These are phyloP conservation scores for Leccinum colubrinum DNA, from an alignment of 1,284 basidiomycete genomes.

Conservation along the genomic window DNA sequence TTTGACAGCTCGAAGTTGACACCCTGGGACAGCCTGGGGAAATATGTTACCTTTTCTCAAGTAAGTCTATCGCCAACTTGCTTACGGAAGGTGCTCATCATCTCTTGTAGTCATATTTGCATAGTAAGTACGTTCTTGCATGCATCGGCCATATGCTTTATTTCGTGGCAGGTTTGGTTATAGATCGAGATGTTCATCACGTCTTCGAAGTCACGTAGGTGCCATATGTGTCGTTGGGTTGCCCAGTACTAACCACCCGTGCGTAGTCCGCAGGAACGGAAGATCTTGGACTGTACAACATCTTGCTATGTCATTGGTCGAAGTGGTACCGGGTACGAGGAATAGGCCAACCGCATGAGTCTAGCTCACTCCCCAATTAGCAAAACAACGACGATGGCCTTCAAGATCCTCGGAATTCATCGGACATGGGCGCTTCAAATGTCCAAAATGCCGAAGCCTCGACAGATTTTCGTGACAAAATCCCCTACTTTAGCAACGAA, in stretches of 20 bases:
- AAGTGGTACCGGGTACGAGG: slow-evolving; percentile 65
- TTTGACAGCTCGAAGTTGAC: neutral
- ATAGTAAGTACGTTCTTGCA: slow-evolving; percentile 37
- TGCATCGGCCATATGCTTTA: slow-evolving; percentile 4
- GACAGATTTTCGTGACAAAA: slow-evolving; percentile 76
- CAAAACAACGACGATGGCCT: slow-evolving; percentile 74
- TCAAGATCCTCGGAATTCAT: slow-evolving; percentile 70
- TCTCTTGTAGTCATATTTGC: slow-evolving; percentile 46
- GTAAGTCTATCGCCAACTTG: slow-evolving; percentile 18
- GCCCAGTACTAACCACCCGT: neutral
- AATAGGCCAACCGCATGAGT: neutral
- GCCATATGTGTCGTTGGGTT: slow-evolving; percentile 11
- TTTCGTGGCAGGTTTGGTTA: slow-evolving; percentile 41
- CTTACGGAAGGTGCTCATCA: neutral
- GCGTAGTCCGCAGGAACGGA: slow-evolving; percentile 52
- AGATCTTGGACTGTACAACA: slow-evolving; percentile 55
- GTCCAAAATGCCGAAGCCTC: slow-evolving; percentile 38
- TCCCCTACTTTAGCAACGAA: slow-evolving; percentile 62
- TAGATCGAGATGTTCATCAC: slow-evolving; percentile 46
- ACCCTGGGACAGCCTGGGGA: slow-evolving; percentile 49
- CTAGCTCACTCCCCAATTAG: slow-evolving; percentile 32
- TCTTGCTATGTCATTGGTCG: slow-evolving; percentile 71
- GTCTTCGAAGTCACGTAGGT: slow-evolving; percentile 56
- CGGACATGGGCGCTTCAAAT: slow-evolving; percentile 40
- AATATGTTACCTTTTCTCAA: slow-evolving; percentile 64